Conservation (phyloP, 441 rosid species). For the Hura crepitans region DNA sequence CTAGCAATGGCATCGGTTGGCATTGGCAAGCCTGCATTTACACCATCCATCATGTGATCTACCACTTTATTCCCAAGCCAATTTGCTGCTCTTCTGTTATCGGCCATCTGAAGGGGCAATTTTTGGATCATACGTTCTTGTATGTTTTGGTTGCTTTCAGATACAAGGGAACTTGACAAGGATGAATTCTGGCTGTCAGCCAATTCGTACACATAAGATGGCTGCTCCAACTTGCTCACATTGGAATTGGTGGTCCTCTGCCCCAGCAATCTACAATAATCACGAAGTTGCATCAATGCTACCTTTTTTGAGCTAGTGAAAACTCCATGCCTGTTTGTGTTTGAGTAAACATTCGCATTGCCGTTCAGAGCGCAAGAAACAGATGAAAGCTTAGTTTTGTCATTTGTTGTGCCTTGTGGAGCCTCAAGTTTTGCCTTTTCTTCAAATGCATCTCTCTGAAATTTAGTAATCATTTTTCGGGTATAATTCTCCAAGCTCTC, state of each 20-base stretch:
- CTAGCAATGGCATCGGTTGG: too few relatives aligned
- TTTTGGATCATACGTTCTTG: too few relatives aligned
- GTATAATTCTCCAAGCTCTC: slow-evolving; percentile 15
- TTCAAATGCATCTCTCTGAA: slow-evolving; percentile 10
- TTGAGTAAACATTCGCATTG: slow-evolving; percentile 1
- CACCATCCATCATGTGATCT: too few relatives aligned
- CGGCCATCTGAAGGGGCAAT: too few relatives aligned
- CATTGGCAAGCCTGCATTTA: too few relatives aligned
- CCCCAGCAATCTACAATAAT: slow-evolving; percentile 2
- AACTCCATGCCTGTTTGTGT: background rate
- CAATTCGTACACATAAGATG: too few relatives aligned
- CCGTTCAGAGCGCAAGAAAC: background rate
- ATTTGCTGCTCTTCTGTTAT: too few relatives aligned
- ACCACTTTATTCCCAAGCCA: too few relatives aligned
- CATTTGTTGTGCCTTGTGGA: background rate
- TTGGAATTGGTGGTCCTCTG: background rate
- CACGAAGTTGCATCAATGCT: background rate
- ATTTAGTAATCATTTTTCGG: background rate
- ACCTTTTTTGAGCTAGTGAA: background rate
- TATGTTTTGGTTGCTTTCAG: too few relatives aligned
- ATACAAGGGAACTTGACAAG: too few relatives aligned
- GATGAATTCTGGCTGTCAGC: too few relatives aligned
- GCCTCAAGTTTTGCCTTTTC: slow-evolving; percentile 9
- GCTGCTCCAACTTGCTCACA: too few relatives aligned
- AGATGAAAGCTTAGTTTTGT: background rate